Base-by-base conservation (phyloP, 2,329 filamentous ascomycete genomes). In the Pseudophaeomoniella oleicola region DNA sequence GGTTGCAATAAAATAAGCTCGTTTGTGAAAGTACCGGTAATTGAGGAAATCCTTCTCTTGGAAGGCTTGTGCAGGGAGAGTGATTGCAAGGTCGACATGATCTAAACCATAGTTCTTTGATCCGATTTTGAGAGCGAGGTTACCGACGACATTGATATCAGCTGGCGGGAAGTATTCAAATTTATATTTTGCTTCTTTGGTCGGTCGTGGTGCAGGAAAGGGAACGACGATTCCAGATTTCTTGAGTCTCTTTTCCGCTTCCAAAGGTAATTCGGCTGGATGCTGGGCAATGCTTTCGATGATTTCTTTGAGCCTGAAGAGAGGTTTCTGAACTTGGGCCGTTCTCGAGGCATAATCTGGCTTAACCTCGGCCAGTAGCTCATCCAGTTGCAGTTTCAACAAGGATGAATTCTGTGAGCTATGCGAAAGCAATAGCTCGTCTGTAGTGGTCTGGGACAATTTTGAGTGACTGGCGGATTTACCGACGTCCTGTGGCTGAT, bases 41-140 rank as follows among this genome's bases (percentile, higher is more conserved):
- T 94, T 86, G 35, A 87, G 69, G 54, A 88, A 94, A 58, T 98
- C 90, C 59, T 96, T 96, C 32, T 92, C 83, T 51, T 94, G 85
- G 50, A 96, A 87, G 10, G 94, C 60, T 1, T 71, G 62, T 39
- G 64, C 48, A 4, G 90, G 88, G 75, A 98, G 92, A 34, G 81
- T 81, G 12, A 93, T 75, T 4, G 88, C 76, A 69, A 96, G 73
- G 56, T 96, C 88, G 41, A 94, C 67, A 12, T 71, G 66, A 16
- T 78, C 60, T 16, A 42, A 41, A 55, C 57, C 34, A 60, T 58
- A 46, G 9, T 68, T 66, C 49, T 80, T 81, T 39, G 75, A 64
- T 58, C 84, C 79, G 2, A 78, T 87, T 55, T 75, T 79, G 36
- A 82, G 66, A 9, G 81, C 73, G 62, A 92, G 88, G 58, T 87